Conservation (phyloP, 345 rosid genomes). For the Psidium guajava region DNA sequence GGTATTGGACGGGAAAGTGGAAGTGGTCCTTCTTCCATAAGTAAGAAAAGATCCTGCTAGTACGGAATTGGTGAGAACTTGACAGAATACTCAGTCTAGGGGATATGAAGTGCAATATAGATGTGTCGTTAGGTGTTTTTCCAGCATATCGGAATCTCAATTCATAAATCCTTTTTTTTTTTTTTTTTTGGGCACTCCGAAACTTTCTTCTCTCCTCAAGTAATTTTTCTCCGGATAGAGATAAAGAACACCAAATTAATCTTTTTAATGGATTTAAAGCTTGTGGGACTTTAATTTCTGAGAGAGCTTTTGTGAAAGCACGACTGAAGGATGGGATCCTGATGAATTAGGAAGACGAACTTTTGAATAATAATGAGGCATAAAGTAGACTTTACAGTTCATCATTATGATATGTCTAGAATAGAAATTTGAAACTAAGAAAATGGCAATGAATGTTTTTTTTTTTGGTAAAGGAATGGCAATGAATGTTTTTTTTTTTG, state of each 20-base stretch:
- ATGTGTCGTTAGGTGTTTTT: neutral
- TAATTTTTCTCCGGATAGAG: neutral
- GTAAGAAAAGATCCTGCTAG: neutral
- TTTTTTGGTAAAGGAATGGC: too few species aligned
- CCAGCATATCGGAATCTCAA: neutral
- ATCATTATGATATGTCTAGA: neutral
- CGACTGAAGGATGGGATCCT: neutral
- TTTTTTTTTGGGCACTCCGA: neutral
- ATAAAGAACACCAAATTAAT: neutral
- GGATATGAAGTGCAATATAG: neutral
- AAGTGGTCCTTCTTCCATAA: neutral
- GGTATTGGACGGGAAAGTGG: neutral
- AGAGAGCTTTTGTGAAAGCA: neutral
- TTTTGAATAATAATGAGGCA: neutral
- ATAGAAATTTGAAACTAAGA: neutral
- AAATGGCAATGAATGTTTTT: neutral
- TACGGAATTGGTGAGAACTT: neutral
- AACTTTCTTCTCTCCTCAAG: neutral
- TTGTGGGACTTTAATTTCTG: neutral
- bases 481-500: too few species aligned
- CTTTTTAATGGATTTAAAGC: neutral
- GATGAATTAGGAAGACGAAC: neutral
- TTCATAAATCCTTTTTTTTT: neutral
- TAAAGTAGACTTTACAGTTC: neutral
- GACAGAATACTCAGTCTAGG: neutral